Base-by-base conservation (phyloP, 331 rosid species). In the Quercus lobata region DNA sequence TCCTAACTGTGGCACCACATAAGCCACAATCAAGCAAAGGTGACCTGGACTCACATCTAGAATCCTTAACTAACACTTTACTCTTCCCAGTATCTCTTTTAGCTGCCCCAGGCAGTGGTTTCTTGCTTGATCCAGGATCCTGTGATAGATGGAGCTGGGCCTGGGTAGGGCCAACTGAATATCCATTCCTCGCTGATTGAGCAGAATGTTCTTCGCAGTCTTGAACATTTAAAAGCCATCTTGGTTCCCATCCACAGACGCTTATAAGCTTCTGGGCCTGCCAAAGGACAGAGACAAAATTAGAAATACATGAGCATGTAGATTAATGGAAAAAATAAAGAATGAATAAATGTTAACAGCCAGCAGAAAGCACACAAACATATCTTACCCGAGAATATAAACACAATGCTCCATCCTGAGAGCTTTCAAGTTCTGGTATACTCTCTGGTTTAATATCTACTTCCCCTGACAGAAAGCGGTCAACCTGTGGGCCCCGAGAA, bases 121-220 rank as follows among this genome's bases (percentile, higher is more conserved):
- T 96, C 86, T 79, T 87, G 82, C 87, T 75, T 81, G 88, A 76
- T 71, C 92, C 94, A 49, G 83, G 84, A 85, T 96, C 97, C 80
- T 87, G 95, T 24, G 91, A 82, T 84, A 79, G 84, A 84, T 86
- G 87, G 69, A 87, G 83, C 85, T 87, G 97, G 84, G 93, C 83
- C 81, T 93, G 89, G 56, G 88, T 86, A 14, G 91, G 99, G 29
- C 88, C 94, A 32, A 91, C 84, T 74, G 94, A 90, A 85, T 91
- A 84, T 74, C 92, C 99, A 88, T 96, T 93, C 83, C 99, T 92
- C 83, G 97, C 97, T 77, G 99, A 96, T 84, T 96, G 99, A 56
- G 97, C 98, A 58, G 99, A 96, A 83, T 96, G 97, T 73, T 96
- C 99, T 87, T 96, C 99, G 80, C 93, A 96, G 79, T 96, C 99